Evolutionary conservation across 2,329 filamentous ascomycete species (phyloP).

Genomic region (Malbranchea cinnamomea): DNA sequence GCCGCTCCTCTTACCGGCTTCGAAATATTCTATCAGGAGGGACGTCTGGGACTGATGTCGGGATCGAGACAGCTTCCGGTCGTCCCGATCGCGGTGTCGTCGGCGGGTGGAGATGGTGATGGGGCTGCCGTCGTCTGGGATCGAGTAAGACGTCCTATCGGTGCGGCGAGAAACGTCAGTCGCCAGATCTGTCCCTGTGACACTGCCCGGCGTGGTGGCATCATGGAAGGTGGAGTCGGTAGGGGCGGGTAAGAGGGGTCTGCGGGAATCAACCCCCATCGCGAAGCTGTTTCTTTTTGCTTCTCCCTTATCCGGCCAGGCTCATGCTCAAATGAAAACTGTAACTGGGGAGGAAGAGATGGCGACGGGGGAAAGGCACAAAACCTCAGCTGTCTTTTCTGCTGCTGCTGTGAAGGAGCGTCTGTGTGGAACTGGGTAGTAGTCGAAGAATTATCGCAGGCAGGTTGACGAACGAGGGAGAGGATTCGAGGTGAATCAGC

Average conservation of each 20-base stretch:
- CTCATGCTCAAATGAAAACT: constrained; percentile 20
- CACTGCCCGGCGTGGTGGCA: constrained; percentile 27
- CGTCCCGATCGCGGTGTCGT: constrained; percentile 25
- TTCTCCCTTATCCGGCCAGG: constrained; percentile 20
- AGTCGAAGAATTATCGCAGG: too few species aligned
- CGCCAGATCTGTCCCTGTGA: constrained; percentile 33
- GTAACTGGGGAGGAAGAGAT: too few species aligned
- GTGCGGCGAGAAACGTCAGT: constrained; percentile 36
- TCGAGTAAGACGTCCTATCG: constrained; percentile 36
- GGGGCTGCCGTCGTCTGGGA: constrained; percentile 49
- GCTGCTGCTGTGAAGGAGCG: too few species aligned
- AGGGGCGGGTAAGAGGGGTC: constrained; percentile 34
- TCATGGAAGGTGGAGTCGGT: constrained; percentile 34
- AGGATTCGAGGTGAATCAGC: too few species aligned
- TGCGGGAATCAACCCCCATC: constrained; percentile 36
- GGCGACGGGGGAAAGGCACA: neutral
- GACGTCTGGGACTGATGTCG: constrained; percentile 64
- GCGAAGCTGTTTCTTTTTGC: too few species aligned
- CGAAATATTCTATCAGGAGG: constrained; percentile 88
- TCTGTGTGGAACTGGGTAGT: too few species aligned
- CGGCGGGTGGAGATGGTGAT: constrained; percentile 69
- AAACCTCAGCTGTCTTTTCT: neutral
- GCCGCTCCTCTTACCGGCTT: constrained; percentile 52
- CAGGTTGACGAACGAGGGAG: too few species aligned
- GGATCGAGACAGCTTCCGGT: constrained; percentile 34